A percentile compares a stretch with the other conserved stretches of the same genome.
Conservation (phyloP, 352 stramenopile species). For the Globisporangium viniferum region DNA sequence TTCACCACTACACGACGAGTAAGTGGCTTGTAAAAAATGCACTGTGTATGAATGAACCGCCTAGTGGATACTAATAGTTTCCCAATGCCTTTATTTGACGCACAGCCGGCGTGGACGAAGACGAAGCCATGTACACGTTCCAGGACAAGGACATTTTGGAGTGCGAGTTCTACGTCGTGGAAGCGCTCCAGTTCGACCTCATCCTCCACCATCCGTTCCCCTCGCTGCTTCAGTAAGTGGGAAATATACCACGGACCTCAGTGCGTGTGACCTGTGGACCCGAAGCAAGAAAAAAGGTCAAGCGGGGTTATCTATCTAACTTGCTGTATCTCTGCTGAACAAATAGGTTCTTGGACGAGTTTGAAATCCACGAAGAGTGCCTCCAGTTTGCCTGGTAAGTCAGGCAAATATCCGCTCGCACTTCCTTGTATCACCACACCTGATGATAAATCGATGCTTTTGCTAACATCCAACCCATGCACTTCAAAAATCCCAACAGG, state of each 20-base stretch:
- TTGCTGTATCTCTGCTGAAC: background rate
- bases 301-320: too few species aligned
- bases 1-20: conserved; percentile 88
- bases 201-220: conserved; percentile 87
- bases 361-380: conserved; percentile 84
- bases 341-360: conserved; percentile 73
- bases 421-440: background rate
- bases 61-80: background rate
- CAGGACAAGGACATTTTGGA: conserved; percentile 89
- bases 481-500: conserved; percentile 27
- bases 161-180: conserved; percentile 89
- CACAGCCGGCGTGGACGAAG: conserved; percentile 75
- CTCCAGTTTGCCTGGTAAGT: conserved; percentile 78
- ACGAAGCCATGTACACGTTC: conserved; percentile 87
- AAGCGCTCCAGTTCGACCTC: conserved; percentile 85
- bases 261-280: background rate
- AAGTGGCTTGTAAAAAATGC: conserved; percentile 10
- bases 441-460: background rate
- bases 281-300: too few species aligned
- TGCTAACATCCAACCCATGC: background rate
- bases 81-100: background rate
- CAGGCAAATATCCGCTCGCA: background rate
- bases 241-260: background rate
- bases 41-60: background rate
- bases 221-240: conserved; percentile 70